Conservation (phyloP, 2,329 filamentous ascomycete genomes). For the Paracoccidioides brasiliensis region DNA sequence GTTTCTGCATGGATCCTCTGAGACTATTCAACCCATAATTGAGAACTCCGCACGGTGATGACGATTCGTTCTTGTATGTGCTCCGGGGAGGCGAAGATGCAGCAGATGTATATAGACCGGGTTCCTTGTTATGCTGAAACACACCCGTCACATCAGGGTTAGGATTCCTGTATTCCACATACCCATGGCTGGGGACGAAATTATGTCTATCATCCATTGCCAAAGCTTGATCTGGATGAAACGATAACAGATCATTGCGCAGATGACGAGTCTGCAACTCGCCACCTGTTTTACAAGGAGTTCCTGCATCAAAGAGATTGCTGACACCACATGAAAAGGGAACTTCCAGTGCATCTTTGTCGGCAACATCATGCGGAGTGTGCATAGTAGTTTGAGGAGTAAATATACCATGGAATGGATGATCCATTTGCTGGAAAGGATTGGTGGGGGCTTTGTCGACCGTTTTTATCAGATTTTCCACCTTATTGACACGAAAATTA, state of each 20-base stretch:
- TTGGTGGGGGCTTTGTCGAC: slow-evolving; percentile 9
- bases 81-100: slow-evolving; percentile 26
- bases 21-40: slow-evolving; percentile 31
- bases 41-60: slow-evolving; percentile 24
- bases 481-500: slow-evolving; percentile 1
- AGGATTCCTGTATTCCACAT: slow-evolving; percentile 5
- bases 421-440: slow-evolving; percentile 29
- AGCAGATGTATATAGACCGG: slow-evolving; percentile 16
- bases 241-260: slow-evolving; percentile 23
- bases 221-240: slow-evolving; percentile 8
- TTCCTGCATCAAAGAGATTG: slow-evolving; percentile 11
- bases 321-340: slow-evolving; percentile 16
- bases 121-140: slow-evolving; percentile 13
- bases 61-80: slow-evolving; percentile 23
- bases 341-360: slow-evolving; percentile 33
- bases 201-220: slow-evolving; percentile 3
- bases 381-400: slow-evolving; percentile 50
- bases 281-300: slow-evolving; percentile 7
- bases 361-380: slow-evolving; percentile 35
- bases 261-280: slow-evolving; percentile 8
- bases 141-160: slow-evolving; percentile 10
- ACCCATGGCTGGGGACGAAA: slow-evolving; percentile 9
- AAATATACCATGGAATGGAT: slow-evolving; percentile 49
- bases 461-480: slow-evolving; percentile 10
- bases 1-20: slow-evolving; percentile 28